A percentile compares a stretch with the other conserved stretches of the same genome.
These are phyloP conservation scores for Xerocomellus amylosporus DNA, from an alignment of 768 basidiomycete genomes.

Conservation along the genomic window DNA sequence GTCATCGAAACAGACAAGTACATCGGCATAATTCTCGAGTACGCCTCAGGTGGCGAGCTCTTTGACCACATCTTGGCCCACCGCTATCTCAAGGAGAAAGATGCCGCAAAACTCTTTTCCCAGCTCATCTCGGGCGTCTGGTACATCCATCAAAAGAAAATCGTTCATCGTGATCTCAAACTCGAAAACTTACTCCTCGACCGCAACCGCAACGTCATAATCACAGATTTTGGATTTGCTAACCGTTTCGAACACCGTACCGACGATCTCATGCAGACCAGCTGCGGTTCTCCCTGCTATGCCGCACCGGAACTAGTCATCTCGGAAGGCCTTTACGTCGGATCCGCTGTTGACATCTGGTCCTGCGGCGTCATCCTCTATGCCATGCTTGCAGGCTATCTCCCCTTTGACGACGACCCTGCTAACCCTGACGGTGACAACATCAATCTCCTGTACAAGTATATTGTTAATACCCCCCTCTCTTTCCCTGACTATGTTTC, in stretches of 20 bases:
- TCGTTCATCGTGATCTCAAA: slow-evolving; percentile 98
- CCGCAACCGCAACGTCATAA: slow-evolving; percentile 96
- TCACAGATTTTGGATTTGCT: slow-evolving; percentile 99
- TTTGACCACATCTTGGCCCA: slow-evolving; percentile 99
- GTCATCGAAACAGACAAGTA: slow-evolving; percentile 99
- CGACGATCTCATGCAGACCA: slow-evolving; percentile 98
- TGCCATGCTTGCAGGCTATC: slow-evolving; percentile 94
- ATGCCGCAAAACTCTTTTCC: slow-evolving; percentile 93
- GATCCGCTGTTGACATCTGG: slow-evolving; percentile 98
- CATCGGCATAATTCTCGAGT: slow-evolving; percentile 98
- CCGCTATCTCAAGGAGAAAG: slow-evolving; percentile 90
- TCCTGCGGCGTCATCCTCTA: slow-evolving; percentile 94
- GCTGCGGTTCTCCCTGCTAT: slow-evolving; percentile 96
- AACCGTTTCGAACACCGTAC: slow-evolving; percentile 92
- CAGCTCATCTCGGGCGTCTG: slow-evolving; percentile 98
- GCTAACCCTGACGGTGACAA: slow-evolving; percentile 99
- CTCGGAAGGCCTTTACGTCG: slow-evolving; percentile 94
- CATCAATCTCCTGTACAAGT: slow-evolving; percentile 97
- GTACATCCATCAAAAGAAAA: slow-evolving; percentile 99
- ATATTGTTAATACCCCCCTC: slow-evolving; percentile 95
- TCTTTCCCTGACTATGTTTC: slow-evolving; percentile 98
- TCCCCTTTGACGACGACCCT: slow-evolving; percentile 99
- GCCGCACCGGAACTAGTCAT: slow-evolving; percentile 98
- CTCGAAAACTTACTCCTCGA: slow-evolving; percentile 97
- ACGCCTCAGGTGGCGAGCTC: slow-evolving; percentile 96